Evolutionary conservation across 129 eudicot species (phyloP), one percentile per base, ranked within the genome.

Genomic region (Escallonia herrerae): DNA sequence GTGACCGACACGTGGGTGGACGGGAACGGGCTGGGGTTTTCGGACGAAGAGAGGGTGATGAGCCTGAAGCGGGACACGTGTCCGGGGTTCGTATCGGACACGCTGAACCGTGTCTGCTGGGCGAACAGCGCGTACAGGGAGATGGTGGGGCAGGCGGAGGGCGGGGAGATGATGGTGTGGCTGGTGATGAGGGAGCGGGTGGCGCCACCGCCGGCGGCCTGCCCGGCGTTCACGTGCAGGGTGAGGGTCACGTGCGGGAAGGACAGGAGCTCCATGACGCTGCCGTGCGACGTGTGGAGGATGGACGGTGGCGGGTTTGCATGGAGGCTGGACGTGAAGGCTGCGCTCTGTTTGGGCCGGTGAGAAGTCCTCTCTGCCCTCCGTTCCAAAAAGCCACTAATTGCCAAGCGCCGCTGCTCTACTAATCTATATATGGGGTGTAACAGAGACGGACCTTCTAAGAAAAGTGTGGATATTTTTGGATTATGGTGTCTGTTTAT

Each of bases 271-370:
- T 59, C 70, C 42, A 37, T 65, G 40, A 83, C 89, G 71, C 77
- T 86, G 59, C 95, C 95, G 50, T 86, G 95, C 53, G 97, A 90
- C 63, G 95, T 90, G 40, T 86, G 97, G 97, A 80, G 79, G 72
- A 55, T 90, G 89, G 76, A 62, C 10, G 58, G 68, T 40, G 97
- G 97, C 41, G 95, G 91, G 38, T 81, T 66, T 86, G 95, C 95
- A 66, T 90, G 95, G 97, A 73, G 91, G 73, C 52, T 90, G 50
- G 97, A 90, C 51, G 77, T 83, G 13, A 68, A 80, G 40, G 91
- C 95, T 42, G 95, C 97, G 4, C 81, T 90, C 12, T 77, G 65
- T 38, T 72, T 89, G 66, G 90, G 91, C 5, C 83, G 80, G 59
- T 75, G 37, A 80, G 3, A 49, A n/a, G n/a, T n/a, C n/a, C n/a